phyloP scores from a whole-genome alignment of 2,329 filamentous ascomycete genomes.

The Trichoderma sp. region DNA sequence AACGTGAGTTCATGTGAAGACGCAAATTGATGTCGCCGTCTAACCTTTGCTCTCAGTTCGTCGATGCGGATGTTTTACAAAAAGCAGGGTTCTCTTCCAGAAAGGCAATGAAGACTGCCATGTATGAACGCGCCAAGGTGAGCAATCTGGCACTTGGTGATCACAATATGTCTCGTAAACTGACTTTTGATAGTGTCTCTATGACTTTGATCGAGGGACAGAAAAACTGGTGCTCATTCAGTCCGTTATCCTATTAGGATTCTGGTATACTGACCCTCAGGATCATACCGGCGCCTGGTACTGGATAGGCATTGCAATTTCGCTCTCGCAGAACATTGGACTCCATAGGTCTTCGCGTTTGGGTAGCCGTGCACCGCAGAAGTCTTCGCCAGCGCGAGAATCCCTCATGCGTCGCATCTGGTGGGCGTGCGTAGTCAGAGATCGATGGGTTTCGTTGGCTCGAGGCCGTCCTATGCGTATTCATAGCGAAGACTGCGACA shows the following conservation, averaged over 20 bases:
- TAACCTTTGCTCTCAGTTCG: not conserved
- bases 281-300: constrained; percentile 1
- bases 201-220: constrained; percentile 7
- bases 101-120: constrained; percentile 10
- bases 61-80: not conserved
- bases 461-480: constrained; percentile 8
- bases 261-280: constrained; percentile 4
- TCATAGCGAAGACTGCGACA: constrained; percentile 1
- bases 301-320: constrained; percentile 11
- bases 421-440: constrained; percentile 7
- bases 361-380: not conserved
- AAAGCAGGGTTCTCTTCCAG: not conserved
- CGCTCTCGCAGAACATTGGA: constrained; percentile 3
- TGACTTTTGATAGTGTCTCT: not conserved
- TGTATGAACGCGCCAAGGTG: constrained; percentile 6
- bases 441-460: constrained; percentile 6
- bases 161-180: no score
- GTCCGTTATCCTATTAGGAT: constrained; percentile 1
- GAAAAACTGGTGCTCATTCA: constrained; percentile 8
- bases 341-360: not conserved
- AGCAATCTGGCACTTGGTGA: not conserved
- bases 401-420: constrained; percentile 8
- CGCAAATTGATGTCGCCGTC: not conserved
- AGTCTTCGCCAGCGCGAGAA: not conserved
- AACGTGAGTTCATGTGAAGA: not conserved